These are phyloP conservation scores for Didymella exigua DNA, from an alignment of 2,329 filamentous ascomycete genomes.

Conservation along the genomic window DNA sequence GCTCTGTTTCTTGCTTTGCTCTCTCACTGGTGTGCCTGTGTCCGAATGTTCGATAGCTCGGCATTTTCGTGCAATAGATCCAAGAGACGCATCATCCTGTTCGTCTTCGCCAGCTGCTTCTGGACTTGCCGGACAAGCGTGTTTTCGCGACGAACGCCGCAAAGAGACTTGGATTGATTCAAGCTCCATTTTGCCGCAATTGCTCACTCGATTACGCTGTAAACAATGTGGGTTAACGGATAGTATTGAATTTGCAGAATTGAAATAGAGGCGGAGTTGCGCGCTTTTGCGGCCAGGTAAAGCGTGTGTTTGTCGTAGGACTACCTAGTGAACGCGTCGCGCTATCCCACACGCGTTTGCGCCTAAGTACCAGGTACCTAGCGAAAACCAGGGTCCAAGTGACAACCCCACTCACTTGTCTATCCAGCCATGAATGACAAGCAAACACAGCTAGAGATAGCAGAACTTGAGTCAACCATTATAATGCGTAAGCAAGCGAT, in stretches of 20 bases:
- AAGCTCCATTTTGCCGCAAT: neutral
- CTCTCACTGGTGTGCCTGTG: neutral
- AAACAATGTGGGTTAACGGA: neutral
- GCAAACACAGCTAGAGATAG: neutral
- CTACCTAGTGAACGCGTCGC: conserved; percentile 1
- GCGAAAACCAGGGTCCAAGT: neutral
- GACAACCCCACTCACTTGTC: neutral
- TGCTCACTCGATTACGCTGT: neutral
- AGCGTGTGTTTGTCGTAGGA: neutral
- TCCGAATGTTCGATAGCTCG: neutral
- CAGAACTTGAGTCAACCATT: neutral
- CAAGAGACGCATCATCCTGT: neutral
- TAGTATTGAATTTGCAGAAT: neutral
- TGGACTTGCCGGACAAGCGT: neutral
- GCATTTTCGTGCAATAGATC: neutral
- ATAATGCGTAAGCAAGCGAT: neutral
- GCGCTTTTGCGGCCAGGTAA: neutral
- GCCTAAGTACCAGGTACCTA: neutral
- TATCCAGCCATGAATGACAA: neutral
- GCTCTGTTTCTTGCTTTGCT: neutral
- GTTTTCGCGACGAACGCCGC: neutral
- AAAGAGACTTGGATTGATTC: neutral
- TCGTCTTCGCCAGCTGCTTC: neutral
- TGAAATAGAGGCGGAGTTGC: neutral
- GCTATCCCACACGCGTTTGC: neutral